Evolutionary conservation across 1,284 basidiomycete genomes (phyloP).

Genomic region (Cutaneotrichosporon cavernicola): DNA sequence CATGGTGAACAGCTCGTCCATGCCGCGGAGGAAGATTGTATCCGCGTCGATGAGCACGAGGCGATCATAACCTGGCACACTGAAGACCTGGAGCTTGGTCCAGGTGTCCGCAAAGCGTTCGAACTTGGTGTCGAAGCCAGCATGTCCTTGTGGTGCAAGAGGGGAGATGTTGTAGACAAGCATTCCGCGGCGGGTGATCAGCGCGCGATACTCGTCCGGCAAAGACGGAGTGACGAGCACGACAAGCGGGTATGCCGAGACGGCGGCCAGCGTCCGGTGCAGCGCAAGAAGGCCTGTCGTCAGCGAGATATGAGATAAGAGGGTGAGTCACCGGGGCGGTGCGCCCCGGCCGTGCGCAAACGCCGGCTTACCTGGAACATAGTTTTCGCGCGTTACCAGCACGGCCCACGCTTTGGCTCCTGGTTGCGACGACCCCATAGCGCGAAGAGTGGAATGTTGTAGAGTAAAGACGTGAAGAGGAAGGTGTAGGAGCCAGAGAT

Average conservation of each 20-base stretch:
- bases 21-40: slow-evolving; percentile 81
- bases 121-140: slow-evolving; percentile 41
- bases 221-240: slow-evolving; percentile 73
- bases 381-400: slow-evolving; percentile 64
- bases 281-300: slow-evolving; percentile 62
- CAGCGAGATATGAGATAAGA: background rate
- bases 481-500: too few species aligned
- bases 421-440: background rate
- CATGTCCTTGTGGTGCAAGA: slow-evolving; percentile 62
- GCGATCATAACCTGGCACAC: slow-evolving; percentile 72
- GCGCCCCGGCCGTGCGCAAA: background rate
- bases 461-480: too few species aligned
- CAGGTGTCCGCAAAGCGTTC: slow-evolving; percentile 78
- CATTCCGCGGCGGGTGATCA: slow-evolving; percentile 62
- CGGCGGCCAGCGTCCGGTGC: slow-evolving; percentile 64
- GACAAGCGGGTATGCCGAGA: slow-evolving; percentile 74
- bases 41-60: slow-evolving; percentile 84
- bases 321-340: background rate
- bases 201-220: slow-evolving; percentile 58
- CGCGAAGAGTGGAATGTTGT: too few species aligned
- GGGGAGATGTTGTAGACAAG: slow-evolving; percentile 61
- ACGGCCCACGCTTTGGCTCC: slow-evolving; percentile 33
- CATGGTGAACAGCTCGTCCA: slow-evolving; percentile 86
- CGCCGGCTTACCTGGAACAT: slow-evolving; percentile 57
- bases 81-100: slow-evolving; percentile 83